Evolutionary conservation across 2,329 filamentous ascomycete genomes (phyloP).

Genomic region (Capronia americana): DNA sequence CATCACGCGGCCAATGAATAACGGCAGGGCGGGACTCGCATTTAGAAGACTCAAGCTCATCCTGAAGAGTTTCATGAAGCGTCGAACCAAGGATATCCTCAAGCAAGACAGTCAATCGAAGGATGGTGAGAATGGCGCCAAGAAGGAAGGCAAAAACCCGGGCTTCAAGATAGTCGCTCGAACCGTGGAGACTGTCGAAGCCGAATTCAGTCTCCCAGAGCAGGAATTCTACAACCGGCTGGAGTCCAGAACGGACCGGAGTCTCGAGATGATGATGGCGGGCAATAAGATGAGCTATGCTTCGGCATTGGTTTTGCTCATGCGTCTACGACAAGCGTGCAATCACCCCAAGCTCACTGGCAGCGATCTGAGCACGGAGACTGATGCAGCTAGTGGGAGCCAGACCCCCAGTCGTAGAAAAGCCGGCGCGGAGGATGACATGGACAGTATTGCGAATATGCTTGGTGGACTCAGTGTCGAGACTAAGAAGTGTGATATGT

Average conservation of each 20-base stretch:
- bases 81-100: conserved; percentile 96
- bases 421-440: conserved; percentile 64
- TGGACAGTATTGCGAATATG: conserved; percentile 84
- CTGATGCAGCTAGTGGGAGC: conserved; percentile 73
- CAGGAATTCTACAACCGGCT: conserved; percentile 84
- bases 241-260: conserved; percentile 82
- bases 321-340: conserved; percentile 89
- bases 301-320: conserved; percentile 87
- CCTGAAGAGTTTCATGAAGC: conserved; percentile 94
- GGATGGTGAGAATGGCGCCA: conserved; percentile 49
- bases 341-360: conserved; percentile 91
- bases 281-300: conserved; percentile 84
- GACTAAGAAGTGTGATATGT: conserved; percentile 81
- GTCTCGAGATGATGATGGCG: conserved; percentile 86
- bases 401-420: conserved; percentile 51
- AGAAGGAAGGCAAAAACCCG: conserved; percentile 60
- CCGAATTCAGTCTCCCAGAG: conserved; percentile 80
- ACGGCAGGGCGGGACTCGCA: conserved; percentile 84
- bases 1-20: conserved; percentile 88
- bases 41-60: conserved; percentile 85
- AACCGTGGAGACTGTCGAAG: conserved; percentile 80
- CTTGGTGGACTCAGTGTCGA: conserved; percentile 83
- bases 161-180: conserved; percentile 91
- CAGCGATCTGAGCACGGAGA: conserved; percentile 83
- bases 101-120: conserved; percentile 83